phyloP scores from a whole-genome alignment of 192 early-diverging fungal species.

The Backusella macrospora region DNA sequence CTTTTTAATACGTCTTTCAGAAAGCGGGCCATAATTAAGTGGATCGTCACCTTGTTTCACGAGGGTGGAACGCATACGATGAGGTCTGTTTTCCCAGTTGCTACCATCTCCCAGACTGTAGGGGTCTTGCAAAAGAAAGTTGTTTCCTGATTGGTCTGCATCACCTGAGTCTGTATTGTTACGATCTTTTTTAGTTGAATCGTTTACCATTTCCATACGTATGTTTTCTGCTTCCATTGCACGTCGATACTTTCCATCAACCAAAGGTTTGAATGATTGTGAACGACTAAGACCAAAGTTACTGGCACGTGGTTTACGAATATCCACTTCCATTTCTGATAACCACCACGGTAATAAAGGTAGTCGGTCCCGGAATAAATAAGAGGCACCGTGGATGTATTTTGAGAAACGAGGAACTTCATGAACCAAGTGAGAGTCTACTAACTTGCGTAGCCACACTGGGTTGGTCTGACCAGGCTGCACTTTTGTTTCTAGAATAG shows the following conservation, averaged over 20 bases:
- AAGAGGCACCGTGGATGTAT: slow-evolving; percentile 49
- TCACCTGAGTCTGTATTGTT: neutral
- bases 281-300: slow-evolving; percentile 40
- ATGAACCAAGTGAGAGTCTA: slow-evolving; percentile 50
- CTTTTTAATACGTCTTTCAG: neutral
- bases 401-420: slow-evolving; percentile 55
- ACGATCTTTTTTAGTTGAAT: slow-evolving; percentile 7
- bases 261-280: slow-evolving; percentile 40
- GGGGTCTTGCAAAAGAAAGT: neutral
- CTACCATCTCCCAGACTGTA: neutral
- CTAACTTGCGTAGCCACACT: slow-evolving; percentile 29
- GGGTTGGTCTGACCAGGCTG: slow-evolving; percentile 24
- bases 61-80: slow-evolving; percentile 15
- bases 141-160: neutral
- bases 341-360: slow-evolving; percentile 55
- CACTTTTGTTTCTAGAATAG: slow-evolving; percentile 41
- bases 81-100: slow-evolving; percentile 22
- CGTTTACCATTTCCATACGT: slow-evolving; percentile 47
- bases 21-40: slow-evolving; percentile 7
- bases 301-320: slow-evolving; percentile 47
- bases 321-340: slow-evolving; percentile 56
- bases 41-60: slow-evolving; percentile 13
- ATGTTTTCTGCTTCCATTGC: slow-evolving; percentile 34
- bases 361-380: slow-evolving; percentile 47
- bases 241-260: slow-evolving; percentile 40